Evolutionary conservation across 73 alveolate genomes (phyloP).

Genomic region (Breviolum minutum): DNA sequence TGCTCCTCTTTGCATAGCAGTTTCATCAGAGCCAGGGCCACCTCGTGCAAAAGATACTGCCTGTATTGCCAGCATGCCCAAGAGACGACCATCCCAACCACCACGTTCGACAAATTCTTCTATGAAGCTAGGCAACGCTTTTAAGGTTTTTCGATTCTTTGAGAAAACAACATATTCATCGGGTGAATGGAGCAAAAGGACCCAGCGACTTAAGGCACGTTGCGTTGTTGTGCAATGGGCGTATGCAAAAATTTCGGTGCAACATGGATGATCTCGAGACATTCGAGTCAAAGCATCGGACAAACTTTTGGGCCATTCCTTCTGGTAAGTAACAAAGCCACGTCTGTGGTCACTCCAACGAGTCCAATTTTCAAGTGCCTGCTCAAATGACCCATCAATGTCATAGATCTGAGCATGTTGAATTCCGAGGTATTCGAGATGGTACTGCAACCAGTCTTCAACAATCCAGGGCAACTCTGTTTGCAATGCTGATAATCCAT

Average conservation of each 20-base stretch:
- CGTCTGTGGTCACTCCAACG: background rate
- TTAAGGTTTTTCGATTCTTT: background rate
- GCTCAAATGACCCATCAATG: background rate
- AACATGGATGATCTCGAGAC: background rate
- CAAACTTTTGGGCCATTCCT: background rate
- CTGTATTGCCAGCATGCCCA: constrained; percentile 32
- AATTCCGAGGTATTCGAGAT: constrained; percentile 17
- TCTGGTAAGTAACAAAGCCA: background rate
- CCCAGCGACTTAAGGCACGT: constrained; percentile 15
- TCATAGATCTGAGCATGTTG: constrained; percentile 9
- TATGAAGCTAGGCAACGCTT: background rate
- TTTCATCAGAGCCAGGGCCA: constrained; percentile 29
- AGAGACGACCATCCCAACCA: background rate
- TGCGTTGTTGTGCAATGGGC: constrained; percentile 30
- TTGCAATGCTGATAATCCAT: background rate
- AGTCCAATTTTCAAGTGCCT: background rate
- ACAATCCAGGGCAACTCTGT: constrained; percentile 12
- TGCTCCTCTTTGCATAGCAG: background rate
- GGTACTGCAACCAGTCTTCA: constrained; percentile 33
- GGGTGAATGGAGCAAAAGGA: constrained; percentile 25
- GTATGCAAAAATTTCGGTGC: constrained; percentile 36
- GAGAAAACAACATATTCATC: constrained; percentile 37
- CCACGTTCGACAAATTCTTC: background rate
- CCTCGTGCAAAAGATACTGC: constrained; percentile 33
- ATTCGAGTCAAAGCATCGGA: background rate